Conservation (phyloP, 805 yeast genomes). For the Cyberlindnera lachancei region DNA sequence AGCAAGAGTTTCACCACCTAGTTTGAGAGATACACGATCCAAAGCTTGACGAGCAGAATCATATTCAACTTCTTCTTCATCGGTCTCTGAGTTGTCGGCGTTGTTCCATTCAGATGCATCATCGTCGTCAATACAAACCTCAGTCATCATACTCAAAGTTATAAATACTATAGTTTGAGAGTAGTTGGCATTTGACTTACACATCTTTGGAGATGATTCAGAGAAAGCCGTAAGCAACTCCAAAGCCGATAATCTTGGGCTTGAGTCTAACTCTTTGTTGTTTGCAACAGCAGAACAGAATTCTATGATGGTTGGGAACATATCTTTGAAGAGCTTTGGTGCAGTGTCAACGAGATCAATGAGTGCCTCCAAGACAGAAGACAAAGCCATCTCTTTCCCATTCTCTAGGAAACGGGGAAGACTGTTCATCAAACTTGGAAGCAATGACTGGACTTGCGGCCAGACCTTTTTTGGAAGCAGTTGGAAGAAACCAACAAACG, state of each 20-base stretch:
- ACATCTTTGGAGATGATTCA: conserved; percentile 93
- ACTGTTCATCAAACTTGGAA: conserved; percentile 80
- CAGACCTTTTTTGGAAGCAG: conserved; percentile 72
- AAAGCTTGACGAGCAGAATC: conserved; percentile 92
- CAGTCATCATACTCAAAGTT: conserved; percentile 82
- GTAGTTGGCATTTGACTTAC: conserved; percentile 70
- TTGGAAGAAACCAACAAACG: conserved; percentile 86
- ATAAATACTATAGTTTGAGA: conserved; percentile 63
- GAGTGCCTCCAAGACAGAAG: conserved; percentile 81
- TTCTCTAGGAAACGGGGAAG: conserved; percentile 75
- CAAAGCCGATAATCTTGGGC: conserved; percentile 77
- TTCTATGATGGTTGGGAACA: conserved; percentile 83
- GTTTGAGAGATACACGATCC: conserved; percentile 78
- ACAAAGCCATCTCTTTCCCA: conserved; percentile 75
- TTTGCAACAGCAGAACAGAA: conserved; percentile 81
- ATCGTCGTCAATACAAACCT: conserved; percentile 82
- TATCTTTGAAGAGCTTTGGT: conserved; percentile 87
- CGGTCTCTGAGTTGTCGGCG: conserved; percentile 70
- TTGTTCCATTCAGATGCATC: conserved; percentile 85
- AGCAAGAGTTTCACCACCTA: conserved; percentile 79
- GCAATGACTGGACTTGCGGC: conserved; percentile 66
- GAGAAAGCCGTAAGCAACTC: conserved; percentile 87
- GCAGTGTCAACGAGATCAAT: conserved; percentile 90
- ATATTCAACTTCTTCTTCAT: conserved; percentile 78
- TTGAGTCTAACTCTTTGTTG: conserved; percentile 70